Conservation (phyloP, 1,284 basidiomycete species). For the Amylostereum chailletii region DNA sequence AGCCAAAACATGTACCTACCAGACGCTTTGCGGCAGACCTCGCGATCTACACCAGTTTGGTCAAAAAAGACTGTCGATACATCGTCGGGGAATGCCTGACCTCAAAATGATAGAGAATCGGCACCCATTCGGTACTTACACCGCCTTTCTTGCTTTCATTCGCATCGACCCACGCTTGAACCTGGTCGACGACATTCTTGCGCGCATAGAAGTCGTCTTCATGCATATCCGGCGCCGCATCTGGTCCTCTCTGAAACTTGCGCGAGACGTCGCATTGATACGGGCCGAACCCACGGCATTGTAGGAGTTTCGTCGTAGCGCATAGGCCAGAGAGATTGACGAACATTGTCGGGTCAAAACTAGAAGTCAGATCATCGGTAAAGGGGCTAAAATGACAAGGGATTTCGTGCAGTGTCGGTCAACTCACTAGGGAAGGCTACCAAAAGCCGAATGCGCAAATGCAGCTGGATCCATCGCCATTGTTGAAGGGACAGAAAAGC, state of each 20-base stretch:
- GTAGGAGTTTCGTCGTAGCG: conserved; percentile 14
- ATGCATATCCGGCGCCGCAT: conserved; percentile 16
- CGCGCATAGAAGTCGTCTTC: conserved; percentile 15
- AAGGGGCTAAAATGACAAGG: background rate
- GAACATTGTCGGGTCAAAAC: background rate
- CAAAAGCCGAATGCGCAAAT: background rate
- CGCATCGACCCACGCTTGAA: conserved; percentile 9
- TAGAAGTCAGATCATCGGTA: background rate
- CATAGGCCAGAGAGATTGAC: conserved; percentile 9
- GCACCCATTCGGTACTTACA: conserved; percentile 13
- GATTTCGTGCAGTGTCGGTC: background rate
- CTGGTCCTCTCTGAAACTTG: conserved; percentile 16
- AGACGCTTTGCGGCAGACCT: conserved; percentile 13
- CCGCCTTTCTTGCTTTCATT: background rate
- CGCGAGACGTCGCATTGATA: conserved; percentile 16
- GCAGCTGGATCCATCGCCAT: too few relatives aligned
- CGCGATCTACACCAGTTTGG: conserved; percentile 10
- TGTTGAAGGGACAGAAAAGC: too few relatives aligned
- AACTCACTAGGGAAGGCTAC: background rate
- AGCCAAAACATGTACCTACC: conserved; percentile 3
- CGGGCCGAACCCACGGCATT: conserved; percentile 18
- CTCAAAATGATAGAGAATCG: conserved; percentile 21
- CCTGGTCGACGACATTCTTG: conserved; percentile 17
- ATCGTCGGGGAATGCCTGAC: conserved; percentile 6
- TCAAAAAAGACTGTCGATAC: background rate